phyloP scores from a whole-genome alignment of 2,329 filamentous ascomycete species.

The Venturia pyrina region DNA sequence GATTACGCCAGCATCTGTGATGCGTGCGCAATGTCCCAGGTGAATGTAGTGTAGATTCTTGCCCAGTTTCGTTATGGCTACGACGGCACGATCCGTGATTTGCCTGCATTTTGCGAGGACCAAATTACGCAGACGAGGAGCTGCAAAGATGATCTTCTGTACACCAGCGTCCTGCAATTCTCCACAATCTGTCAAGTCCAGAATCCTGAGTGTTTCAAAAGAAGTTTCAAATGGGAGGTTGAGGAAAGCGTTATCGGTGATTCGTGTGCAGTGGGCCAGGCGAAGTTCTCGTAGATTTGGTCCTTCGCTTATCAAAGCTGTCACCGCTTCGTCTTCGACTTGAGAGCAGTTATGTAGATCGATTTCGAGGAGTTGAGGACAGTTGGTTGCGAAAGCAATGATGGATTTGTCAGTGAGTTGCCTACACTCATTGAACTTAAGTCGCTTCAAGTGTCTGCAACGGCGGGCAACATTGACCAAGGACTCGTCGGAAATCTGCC shows the following conservation, averaged over 20 bases:
- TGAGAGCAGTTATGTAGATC: conserved; percentile 79
- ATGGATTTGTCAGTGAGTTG: conserved; percentile 77
- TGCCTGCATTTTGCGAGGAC: conserved; percentile 90
- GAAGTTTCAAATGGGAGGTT: conserved; percentile 56
- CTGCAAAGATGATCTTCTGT: conserved; percentile 74
- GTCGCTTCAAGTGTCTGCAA: conserved; percentile 80
- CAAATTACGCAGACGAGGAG: conserved; percentile 81
- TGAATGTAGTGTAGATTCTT: conserved; percentile 98
- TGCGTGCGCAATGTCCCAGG: conserved; percentile 81
- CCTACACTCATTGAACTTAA: conserved; percentile 90
- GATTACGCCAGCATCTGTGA: conserved; percentile 82
- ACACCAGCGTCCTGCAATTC: conserved; percentile 79
- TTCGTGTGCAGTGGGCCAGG: conserved; percentile 71
- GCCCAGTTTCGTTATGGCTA: conserved; percentile 76
- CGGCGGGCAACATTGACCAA: conserved; percentile 69
- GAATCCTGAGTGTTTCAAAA: conserved; percentile 82
- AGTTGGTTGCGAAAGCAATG: conserved; percentile 75
- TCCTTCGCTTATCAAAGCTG: conserved; percentile 66
- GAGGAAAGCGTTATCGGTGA: conserved; percentile 83
- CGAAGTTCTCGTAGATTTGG: conserved; percentile 82
- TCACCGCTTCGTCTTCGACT: conserved; percentile 76
- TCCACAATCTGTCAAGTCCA: conserved; percentile 84
- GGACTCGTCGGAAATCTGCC: conserved; percentile 75
- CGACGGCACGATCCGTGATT: conserved; percentile 80
- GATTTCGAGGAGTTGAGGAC: conserved; percentile 89